Evolutionary conservation across 805 yeast genomes (phyloP).

Genomic region (Hanseniaspora clermontiae): DNA sequence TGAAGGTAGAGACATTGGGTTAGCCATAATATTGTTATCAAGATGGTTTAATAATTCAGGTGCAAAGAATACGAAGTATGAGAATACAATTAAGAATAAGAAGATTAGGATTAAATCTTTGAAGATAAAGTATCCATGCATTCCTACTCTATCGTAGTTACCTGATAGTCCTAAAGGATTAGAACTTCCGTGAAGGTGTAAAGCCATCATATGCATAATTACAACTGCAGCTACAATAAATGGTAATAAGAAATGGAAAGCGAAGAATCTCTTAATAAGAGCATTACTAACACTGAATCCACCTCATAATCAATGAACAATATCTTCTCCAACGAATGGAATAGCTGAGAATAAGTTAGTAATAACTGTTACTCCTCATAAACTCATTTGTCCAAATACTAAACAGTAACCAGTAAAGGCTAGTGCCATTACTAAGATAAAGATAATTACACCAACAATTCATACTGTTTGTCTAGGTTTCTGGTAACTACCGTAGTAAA

Average conservation of each 20-base stretch:
- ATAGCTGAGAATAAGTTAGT: slow-evolving; percentile 12
- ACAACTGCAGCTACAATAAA: slow-evolving; percentile 7
- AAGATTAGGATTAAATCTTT: slow-evolving; percentile 14
- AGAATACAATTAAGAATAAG: slow-evolving; percentile 14
- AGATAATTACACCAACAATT: slow-evolving; percentile 15
- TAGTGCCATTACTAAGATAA: slow-evolving; percentile 15
- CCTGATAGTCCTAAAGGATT: slow-evolving; percentile 12
- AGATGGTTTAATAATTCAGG: slow-evolving; percentile 13
- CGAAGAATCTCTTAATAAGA: slow-evolving; percentile 11
- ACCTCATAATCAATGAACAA: slow-evolving; percentile 12
- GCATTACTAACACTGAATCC: slow-evolving; percentile 7
- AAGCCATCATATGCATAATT: slow-evolving; percentile 12
- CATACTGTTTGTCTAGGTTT: slow-evolving; percentile 14
- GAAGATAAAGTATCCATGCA: slow-evolving; percentile 14
- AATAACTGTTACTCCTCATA: slow-evolving; percentile 10
- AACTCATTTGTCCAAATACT: slow-evolving; percentile 8
- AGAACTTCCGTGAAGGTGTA: slow-evolving; percentile 6
- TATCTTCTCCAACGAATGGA: slow-evolving; percentile 11
- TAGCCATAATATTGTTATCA: slow-evolving; percentile 12
- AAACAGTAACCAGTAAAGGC: slow-evolving; percentile 15
- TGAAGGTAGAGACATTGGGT: slow-evolving; percentile 10
- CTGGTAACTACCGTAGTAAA: slow-evolving; percentile 15
- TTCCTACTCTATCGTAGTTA: slow-evolving; percentile 14
- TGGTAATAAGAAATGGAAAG: slow-evolving; percentile 12
- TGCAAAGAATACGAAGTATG: slow-evolving; percentile 14